Evolutionary conservation across 345 rosid species (phyloP), one percentile per base, ranked within the genome.

Genomic region (Arabidopsis suecica): DNA sequence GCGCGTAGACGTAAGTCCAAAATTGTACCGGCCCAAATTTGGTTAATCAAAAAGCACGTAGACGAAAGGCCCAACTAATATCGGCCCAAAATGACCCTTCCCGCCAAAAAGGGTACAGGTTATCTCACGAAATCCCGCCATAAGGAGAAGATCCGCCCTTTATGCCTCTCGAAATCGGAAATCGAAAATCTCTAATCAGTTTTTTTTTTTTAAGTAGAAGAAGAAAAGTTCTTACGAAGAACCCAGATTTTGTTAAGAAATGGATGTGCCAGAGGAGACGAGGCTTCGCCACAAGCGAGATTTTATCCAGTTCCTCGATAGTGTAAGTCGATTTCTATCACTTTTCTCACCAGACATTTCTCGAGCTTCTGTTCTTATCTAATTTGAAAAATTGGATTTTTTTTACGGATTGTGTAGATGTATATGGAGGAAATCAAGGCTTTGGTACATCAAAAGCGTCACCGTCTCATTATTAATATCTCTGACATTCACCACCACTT

Each of bases 401-500:
- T 10, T 25, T 49, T 10, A 6, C 60, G 3, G 1, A 44, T 6
- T 67, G 34, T 66, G 34, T 76, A 88, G 97, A 74, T 86, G 20
- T 94, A 94, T 74, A 84, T 83, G 80, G 96, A 90, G 63, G 96
- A 91, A 76, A 86, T 91, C 71, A 89, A 86, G 79, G 81, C 89
- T 23, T 86, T 95, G 96, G 88, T 92, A 36, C 88, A 90, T 66
- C 88, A 88, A 82, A 89, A 88, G 79, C 94, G 98, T 58, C 90
- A 81, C 81, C 99, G 99, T 67, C 98, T 95, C 85, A 83, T 95
- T 61, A 83, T 95, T 75, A 85, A 92, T 78, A 83, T 95, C 79
- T 89, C 99, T 54, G 97, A 95, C 79, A 96, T 95, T 25, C 95
- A 90, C 73, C 56, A 88, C 8, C 69, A 82, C 68, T 81, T 69